Evolutionary conservation across 1,139 yeast genomes (phyloP).

Genomic region (Nadsonia starkeyi-henricii): DNA sequence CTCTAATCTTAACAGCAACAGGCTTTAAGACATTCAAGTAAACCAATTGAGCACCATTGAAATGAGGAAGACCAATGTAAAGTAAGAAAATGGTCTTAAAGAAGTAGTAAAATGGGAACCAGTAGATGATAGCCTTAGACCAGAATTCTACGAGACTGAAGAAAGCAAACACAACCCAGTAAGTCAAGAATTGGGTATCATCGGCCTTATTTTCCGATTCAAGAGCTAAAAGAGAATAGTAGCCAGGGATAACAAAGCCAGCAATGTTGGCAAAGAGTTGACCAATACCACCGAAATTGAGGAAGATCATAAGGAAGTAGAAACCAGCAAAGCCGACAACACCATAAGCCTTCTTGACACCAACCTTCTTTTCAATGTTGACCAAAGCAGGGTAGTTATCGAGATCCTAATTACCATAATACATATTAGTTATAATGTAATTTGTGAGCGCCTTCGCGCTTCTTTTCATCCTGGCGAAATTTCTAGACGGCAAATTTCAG

Average conservation of each 20-base stretch:
- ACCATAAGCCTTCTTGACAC: slow-evolving; percentile 77
- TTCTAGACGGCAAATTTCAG: background rate
- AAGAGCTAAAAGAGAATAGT: slow-evolving; percentile 73
- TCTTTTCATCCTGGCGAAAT: too few species aligned
- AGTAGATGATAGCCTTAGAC: slow-evolving; percentile 81
- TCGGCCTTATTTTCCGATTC: slow-evolving; percentile 55
- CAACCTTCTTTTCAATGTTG: slow-evolving; percentile 23
- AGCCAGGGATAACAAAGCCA: slow-evolving; percentile 83
- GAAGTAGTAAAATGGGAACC: slow-evolving; percentile 94
- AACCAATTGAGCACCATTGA: slow-evolving; percentile 70
- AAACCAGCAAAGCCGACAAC: slow-evolving; percentile 48
- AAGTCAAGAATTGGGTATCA: slow-evolving; percentile 77
- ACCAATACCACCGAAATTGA: slow-evolving; percentile 88
- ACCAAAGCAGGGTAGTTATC: slow-evolving; percentile 21
- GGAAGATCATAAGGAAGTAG: slow-evolving; percentile 65
- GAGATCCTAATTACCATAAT: slow-evolving; percentile 17
- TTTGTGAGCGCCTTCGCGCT: too few species aligned
- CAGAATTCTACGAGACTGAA: slow-evolving; percentile 89
- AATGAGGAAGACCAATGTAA: slow-evolving; percentile 77
- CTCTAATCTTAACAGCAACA: slow-evolving; percentile 42
- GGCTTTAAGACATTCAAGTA: slow-evolving; percentile 60
- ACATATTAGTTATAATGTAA: too few species aligned
- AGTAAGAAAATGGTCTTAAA: slow-evolving; percentile 80
- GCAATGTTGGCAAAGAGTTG: slow-evolving; percentile 86
- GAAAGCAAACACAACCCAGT: slow-evolving; percentile 94